These are phyloP conservation scores for Periconia sp. DNA, from an alignment of 2,329 filamentous ascomycete species.

Conservation along the genomic window DNA sequence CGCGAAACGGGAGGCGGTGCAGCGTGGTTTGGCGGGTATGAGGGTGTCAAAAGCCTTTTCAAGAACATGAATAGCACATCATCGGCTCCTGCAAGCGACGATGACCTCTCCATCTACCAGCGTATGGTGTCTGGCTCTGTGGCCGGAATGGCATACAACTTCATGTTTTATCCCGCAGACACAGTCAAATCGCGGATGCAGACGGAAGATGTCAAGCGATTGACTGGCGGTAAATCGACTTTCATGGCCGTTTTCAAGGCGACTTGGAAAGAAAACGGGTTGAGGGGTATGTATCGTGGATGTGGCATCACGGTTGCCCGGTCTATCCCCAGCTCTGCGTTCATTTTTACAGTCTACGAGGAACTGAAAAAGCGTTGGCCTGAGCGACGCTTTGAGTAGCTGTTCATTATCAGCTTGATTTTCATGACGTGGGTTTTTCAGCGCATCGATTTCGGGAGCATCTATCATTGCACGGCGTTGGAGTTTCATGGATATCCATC, in stretches of 20 bases:
- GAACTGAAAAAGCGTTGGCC: constrained; percentile 63
- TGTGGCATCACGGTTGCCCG: constrained; percentile 91
- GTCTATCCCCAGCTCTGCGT: constrained; percentile 91
- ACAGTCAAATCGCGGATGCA: constrained; percentile 98
- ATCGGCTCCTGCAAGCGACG: constrained; percentile 45
- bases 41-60: constrained; percentile 66
- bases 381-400: constrained; percentile 14
- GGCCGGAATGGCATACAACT: constrained; percentile 94
- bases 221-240: constrained; percentile 58
- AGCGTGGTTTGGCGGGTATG: constrained; percentile 77
- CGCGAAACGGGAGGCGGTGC: constrained; percentile 91
- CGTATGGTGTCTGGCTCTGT: constrained; percentile 84
- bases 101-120: constrained; percentile 76
- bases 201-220: constrained; percentile 69
- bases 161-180: constrained; percentile 94
- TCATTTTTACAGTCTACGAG: constrained; percentile 97
- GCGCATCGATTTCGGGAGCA: not conserved
- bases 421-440: not conserved
- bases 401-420: not conserved
- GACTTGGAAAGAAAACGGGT: constrained; percentile 79
- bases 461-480: not conserved
- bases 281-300: constrained; percentile 86
- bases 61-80: constrained; percentile 48
- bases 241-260: constrained; percentile 73
- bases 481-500: too few relatives aligned